Conservation (phyloP, 1,139 yeast genomes). For the Pichia sp. region DNA sequence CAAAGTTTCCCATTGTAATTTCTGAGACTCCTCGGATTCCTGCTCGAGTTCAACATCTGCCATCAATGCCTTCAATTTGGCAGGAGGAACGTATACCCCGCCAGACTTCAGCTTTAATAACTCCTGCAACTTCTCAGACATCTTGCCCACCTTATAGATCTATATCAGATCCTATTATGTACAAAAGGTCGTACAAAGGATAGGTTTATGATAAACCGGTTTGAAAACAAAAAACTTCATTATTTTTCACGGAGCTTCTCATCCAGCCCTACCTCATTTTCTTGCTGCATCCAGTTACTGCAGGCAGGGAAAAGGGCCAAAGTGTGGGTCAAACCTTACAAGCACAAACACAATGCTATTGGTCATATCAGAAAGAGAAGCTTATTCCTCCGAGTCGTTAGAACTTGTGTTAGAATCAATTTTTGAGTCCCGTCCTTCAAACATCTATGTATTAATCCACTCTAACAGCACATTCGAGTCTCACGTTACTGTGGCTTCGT, state of each 20-base stretch:
- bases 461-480: background rate
- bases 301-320: no score
- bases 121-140: conserved; percentile 23
- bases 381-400: conserved; percentile 1
- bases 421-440: background rate
- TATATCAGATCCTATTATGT: no score
- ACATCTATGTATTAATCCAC: background rate
- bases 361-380: conserved; percentile 9
- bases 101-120: conserved; percentile 39
- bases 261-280: background rate
- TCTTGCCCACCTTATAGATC: background rate
- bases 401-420: background rate
- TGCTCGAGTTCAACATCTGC: conserved; percentile 30
- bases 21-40: conserved; percentile 43
- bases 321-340: background rate
- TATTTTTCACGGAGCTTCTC: background rate
- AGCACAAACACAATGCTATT: conserved; percentile 1
- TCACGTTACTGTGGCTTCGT: background rate
- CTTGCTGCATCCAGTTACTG: background rate
- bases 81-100: conserved; percentile 52
- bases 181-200: no score
- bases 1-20: conserved; percentile 51
- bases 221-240: background rate
- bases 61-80: conserved; percentile 41
- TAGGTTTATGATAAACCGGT: background rate